These are phyloP conservation scores for Circinella umbellata DNA, from an alignment of 371 early-diverging fungal genomes.

Conservation along the genomic window DNA sequence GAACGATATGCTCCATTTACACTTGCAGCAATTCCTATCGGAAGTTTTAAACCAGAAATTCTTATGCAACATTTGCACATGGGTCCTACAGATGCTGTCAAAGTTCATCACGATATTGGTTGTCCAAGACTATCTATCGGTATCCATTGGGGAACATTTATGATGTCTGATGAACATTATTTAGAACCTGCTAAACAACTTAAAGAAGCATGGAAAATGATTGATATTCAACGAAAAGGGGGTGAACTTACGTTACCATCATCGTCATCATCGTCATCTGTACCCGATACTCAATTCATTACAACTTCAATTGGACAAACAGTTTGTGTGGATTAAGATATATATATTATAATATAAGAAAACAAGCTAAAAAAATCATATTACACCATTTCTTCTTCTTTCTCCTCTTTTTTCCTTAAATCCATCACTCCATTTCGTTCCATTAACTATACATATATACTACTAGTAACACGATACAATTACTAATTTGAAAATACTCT, in stretches of 20 bases:
- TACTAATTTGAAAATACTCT: too few relatives aligned
- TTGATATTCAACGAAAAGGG: constrained; percentile 1
- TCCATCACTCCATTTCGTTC: too few relatives aligned
- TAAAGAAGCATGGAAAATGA: constrained; percentile 32
- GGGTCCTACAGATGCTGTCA: constrained; percentile 59
- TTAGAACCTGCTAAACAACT: constrained; percentile 64
- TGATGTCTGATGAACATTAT: constrained; percentile 73
- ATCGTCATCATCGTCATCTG: not conserved
- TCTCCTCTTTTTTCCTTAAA: too few relatives aligned
- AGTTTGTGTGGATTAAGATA: constrained; percentile 7
- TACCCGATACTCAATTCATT: constrained; percentile 32
- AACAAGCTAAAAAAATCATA: too few relatives aligned
- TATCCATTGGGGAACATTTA: constrained; percentile 64
- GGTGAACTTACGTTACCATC: not conserved
- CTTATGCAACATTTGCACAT: constrained; percentile 59
- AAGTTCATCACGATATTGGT: constrained; percentile 56
- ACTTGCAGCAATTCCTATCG: constrained; percentile 63
- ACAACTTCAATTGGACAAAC: constrained; percentile 41
- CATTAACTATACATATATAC: too few relatives aligned
- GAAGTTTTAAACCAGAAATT: constrained; percentile 54
- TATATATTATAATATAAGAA: too few relatives aligned
- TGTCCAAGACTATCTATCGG: constrained; percentile 52
- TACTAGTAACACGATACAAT: too few relatives aligned
- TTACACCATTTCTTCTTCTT: too few relatives aligned
- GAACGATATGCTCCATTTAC: constrained; percentile 57